Conservation (phyloP, 73 alveolate genomes). For the Tetrahymena malaccensis region DNA sequence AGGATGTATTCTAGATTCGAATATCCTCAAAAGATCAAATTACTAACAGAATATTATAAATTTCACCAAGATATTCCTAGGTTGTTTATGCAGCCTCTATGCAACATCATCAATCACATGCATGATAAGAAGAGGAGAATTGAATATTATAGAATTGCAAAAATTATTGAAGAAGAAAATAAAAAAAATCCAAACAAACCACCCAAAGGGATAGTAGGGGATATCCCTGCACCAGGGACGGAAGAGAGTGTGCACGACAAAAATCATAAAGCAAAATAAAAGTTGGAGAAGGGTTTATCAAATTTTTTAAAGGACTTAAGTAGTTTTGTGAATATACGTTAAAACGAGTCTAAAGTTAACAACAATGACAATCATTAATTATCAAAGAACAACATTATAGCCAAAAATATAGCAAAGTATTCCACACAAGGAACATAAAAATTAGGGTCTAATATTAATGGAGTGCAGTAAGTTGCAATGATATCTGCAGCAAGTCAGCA, state of each 20-base stretch:
- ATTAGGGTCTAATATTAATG: neutral
- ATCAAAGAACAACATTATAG: neutral
- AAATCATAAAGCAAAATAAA: neutral
- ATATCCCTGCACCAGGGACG: constrained; percentile 22
- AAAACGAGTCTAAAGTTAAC: neutral
- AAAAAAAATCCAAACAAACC: constrained; percentile 37
- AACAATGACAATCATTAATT: neutral
- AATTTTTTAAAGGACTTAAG: neutral
- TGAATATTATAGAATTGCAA: constrained; percentile 40
- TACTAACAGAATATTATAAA: constrained; percentile 20
- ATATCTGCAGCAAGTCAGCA: neutral
- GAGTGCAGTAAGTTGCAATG: neutral
- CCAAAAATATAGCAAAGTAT: neutral
- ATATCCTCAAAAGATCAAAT: constrained; percentile 5
- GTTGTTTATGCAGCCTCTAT: neutral
- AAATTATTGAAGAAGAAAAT: constrained; percentile 37
- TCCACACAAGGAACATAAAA: neutral
- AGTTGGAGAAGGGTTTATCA: neutral
- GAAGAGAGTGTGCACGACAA: neutral
- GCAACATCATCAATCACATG: neutral
- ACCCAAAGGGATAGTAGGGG: constrained; percentile 45
- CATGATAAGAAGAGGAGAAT: constrained; percentile 23
- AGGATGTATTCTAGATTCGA: neutral
- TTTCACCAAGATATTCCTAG: constrained; percentile 19
- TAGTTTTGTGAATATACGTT: neutral